Evolutionary conservation across 2,329 filamentous ascomycete species (phyloP), one percentile per base, ranked within the genome.

Genomic region (Colletotrichum musae): DNA sequence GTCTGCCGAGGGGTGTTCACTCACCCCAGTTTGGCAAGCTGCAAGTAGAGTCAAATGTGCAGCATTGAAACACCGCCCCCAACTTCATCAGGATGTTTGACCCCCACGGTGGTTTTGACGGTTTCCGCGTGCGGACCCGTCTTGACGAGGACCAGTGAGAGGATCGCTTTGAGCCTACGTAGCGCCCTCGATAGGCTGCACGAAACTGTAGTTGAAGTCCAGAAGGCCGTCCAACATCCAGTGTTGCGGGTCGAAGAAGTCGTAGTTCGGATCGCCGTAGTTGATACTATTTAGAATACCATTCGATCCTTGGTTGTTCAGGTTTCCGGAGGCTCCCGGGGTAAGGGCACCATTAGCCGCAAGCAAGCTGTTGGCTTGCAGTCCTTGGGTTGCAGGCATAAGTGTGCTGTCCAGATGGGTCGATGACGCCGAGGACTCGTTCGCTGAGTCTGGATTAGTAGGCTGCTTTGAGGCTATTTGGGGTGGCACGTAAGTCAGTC

Each of bases 221-320:
- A 96, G 85, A 41, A 95, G 85, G 15, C 93, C 93, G 78, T 98
- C 95, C 70, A 98, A 84, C 85, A 97, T 94, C 95, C 95, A 98
- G 79, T 95, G 94, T 75, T 97, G 87, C 1, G 95, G 94, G 80
- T 97, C 94, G 76, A 97, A 97, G 71, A 97, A 94, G 78, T 97
- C 93, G 79, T 94, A 94, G 74, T 90, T 92, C 10, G 89, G 88
- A 64, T 93, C 88, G 72, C 88, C 86, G 71, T 93, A 92, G 73
- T 86, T 85, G 71, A 89, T 79, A 36, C 83, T 82, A 28, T 80
- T 80, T 59, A 88, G 81, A 76, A 88, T 83, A 74, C 80, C 82
- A 72, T 82, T 84, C 21, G 64, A 45, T 59, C 64, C 39, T 32
- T 68, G 68, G 47, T 41, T 64, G 24, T 58, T 48, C 28, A 69